Conservation (phyloP, 2,329 filamentous ascomycete genomes). For the Triangularia setosa region DNA sequence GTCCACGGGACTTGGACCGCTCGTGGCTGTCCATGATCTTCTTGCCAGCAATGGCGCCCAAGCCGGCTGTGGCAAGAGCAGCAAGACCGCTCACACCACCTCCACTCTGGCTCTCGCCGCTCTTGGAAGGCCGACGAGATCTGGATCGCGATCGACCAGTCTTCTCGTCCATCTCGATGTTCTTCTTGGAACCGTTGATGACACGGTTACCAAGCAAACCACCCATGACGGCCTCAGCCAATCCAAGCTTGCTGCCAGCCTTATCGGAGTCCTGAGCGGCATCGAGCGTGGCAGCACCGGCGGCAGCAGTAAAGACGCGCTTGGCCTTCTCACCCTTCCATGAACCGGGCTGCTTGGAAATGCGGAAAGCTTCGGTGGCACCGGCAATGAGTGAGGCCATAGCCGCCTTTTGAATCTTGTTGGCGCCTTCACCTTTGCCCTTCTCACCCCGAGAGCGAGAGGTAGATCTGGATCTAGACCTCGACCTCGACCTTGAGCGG, state of each 20-base stretch:
- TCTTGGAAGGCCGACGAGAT: conserved; percentile 57
- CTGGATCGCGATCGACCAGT: conserved; percentile 66
- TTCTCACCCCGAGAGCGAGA: conserved; percentile 26
- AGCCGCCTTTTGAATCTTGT: conserved; percentile 77
- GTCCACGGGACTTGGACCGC: conserved; percentile 52
- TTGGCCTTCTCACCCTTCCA: conserved; percentile 92
- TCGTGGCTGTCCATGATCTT: conserved; percentile 49
- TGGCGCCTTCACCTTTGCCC: conserved; percentile 43
- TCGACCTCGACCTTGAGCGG: conserved; percentile 49
- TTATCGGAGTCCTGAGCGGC: conserved; percentile 66
- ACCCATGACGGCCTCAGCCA: conserved; percentile 82
- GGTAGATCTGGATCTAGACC: conserved; percentile 40
- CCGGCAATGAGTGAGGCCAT: conserved; percentile 88
- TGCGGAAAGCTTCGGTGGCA: conserved; percentile 86
- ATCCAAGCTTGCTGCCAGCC: conserved; percentile 77
- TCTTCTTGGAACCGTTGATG: conserved; percentile 71
- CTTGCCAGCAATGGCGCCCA: conserved; percentile 59
- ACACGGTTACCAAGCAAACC: conserved; percentile 82
- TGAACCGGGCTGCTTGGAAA: conserved; percentile 80
- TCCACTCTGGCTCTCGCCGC: conserved; percentile 35
- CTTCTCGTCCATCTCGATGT: conserved; percentile 57
- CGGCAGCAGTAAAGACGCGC: conserved; percentile 82
- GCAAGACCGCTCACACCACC: conserved; percentile 52
- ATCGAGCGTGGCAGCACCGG: conserved; percentile 82
- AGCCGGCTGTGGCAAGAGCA: conserved; percentile 58